Evolutionary conservation across 805 yeast genomes (phyloP).

Genomic region (Pichia eremophila): DNA sequence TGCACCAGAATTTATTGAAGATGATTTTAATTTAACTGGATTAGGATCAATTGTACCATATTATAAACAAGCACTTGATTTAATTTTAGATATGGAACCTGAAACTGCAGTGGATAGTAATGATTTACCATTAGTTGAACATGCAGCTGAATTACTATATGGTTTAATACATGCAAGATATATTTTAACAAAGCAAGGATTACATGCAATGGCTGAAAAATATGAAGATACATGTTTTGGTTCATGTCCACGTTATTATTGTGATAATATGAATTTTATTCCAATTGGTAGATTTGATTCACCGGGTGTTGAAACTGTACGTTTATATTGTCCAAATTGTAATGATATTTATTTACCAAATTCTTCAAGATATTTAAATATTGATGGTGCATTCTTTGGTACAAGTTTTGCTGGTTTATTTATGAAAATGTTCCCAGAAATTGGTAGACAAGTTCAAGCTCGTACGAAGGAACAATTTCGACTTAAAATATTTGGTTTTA

Average conservation of each 20-base stretch:
- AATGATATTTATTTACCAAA: conserved; percentile 84
- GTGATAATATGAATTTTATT: conserved; percentile 81
- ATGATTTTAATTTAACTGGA: conserved; percentile 93
- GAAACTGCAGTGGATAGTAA: conserved; percentile 48
- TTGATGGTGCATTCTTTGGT: conserved; percentile 97
- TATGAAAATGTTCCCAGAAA: conserved; percentile 84
- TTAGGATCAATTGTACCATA: conserved; percentile 77
- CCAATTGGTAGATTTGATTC: conserved; percentile 90
- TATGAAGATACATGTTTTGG: conserved; percentile 88
- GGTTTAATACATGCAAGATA: conserved; percentile 92
- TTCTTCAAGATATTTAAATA: conserved; percentile 73
- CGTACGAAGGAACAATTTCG: conserved; percentile 53
- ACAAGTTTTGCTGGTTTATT: conserved; percentile 92
- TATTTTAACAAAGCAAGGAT: conserved; percentile 80
- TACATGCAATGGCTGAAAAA: conserved; percentile 87
- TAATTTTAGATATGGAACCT: conserved; percentile 79
- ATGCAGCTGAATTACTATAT: conserved; percentile 83
- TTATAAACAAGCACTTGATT: conserved; percentile 84
- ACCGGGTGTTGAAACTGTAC: conserved; percentile 85
- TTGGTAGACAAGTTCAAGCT: conserved; percentile 55
- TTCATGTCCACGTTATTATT: conserved; percentile 78
- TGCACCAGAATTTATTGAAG: conserved; percentile 86
- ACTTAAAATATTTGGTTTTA: conserved; percentile 81
- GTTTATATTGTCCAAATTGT: conserved; percentile 92
- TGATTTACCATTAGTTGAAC: conserved; percentile 69